Base-by-base conservation (phyloP, 2,329 filamentous ascomycete species). In the Arthrobotrys iridis region DNA sequence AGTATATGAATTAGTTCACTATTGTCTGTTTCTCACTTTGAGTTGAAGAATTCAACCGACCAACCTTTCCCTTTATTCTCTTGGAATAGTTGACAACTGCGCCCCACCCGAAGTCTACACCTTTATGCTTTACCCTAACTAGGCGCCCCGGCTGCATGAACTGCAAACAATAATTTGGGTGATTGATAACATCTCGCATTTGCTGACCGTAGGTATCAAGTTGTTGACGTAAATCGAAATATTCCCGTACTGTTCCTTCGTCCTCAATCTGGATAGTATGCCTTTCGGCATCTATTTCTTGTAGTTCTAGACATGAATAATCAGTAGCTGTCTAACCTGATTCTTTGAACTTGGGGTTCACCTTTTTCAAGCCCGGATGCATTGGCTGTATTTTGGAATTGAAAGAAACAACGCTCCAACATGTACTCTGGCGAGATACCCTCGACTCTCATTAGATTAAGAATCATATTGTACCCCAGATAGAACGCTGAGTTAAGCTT, bases 341-440 rank as follows among this genome's bases (percentile, higher is more conserved):
- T n/a, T 15, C 8, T 10, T 15, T 11, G 45, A 11, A 48, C 11
- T 22, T 30, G 10, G 43, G 28, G 80, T 81, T 73, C 80, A 85
- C 84, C 82, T 81, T 91, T 92, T 82, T 99, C 95, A 20, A 98
- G 83, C 10, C 86, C 86, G 18, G 91, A 91, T 6, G 97, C 93
- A 78, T 91, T 93, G 8, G 94, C 91, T 1, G 92, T 92, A 80
- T 96, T 98, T 82, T 99, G 95, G 83, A 99, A 99, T 82, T 99
- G 95, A 82, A 92, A 96, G 84, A 99, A 99, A 81, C 95, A 99
- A 78, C 91, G 88, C 84, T 98, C 93, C n/a, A 99, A 85, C 95
- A 99, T 99, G 81, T 92, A 98, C 80, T 99, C 94, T 1, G 96
- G 95, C 6, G 93, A 98, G 58, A 99, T 96, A n/a, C 93, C 94